phyloP scores from a whole-genome alignment of 75 land plant species.

The Ceratopteris richardii region DNA sequence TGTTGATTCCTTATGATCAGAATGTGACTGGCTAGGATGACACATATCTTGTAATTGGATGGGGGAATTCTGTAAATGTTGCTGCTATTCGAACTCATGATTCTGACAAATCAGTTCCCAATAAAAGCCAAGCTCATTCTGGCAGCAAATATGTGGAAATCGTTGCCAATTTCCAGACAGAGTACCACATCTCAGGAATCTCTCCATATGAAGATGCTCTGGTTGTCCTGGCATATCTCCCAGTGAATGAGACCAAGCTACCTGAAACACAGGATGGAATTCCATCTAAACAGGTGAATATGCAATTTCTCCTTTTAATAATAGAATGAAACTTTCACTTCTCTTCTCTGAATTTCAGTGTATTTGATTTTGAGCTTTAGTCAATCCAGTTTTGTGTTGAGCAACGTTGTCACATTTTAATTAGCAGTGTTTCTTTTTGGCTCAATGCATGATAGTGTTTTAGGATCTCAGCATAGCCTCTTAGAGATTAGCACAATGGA shows the following conservation, averaged over 20 bases:
- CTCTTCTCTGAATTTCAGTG: too few species aligned
- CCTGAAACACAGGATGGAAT: slow-evolving; percentile 46
- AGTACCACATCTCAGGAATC: slow-evolving; percentile 79
- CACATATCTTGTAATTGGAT: slow-evolving; percentile 78
- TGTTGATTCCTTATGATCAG: background rate
- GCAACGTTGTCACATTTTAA: too few species aligned
- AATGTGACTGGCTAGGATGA: slow-evolving; percentile 51
- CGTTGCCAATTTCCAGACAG: slow-evolving; percentile 76
- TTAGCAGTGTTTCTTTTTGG: too few species aligned
- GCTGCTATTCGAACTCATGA: slow-evolving; percentile 50
- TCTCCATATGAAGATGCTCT: slow-evolving; percentile 93
- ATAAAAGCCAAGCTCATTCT: slow-evolving; percentile 29
- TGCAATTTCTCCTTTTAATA: background rate
- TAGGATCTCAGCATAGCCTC: too few species aligned
- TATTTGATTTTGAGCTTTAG: too few species aligned
- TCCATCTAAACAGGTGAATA: slow-evolving; percentile 56
- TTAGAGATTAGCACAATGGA: too few species aligned
- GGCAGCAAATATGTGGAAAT: slow-evolving; percentile 84
- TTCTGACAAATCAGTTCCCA: slow-evolving; percentile 8
- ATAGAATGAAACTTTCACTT: too few species aligned
- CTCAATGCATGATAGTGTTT: too few species aligned
- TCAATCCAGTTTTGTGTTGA: too few species aligned
- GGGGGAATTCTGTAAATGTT: slow-evolving; percentile 86
- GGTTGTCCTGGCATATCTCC: slow-evolving; percentile 84
- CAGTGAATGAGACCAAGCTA: slow-evolving; percentile 60